These are phyloP conservation scores for Kwoniella heveanensis DNA, from an alignment of 768 basidiomycete genomes.

Conservation along the genomic window DNA sequence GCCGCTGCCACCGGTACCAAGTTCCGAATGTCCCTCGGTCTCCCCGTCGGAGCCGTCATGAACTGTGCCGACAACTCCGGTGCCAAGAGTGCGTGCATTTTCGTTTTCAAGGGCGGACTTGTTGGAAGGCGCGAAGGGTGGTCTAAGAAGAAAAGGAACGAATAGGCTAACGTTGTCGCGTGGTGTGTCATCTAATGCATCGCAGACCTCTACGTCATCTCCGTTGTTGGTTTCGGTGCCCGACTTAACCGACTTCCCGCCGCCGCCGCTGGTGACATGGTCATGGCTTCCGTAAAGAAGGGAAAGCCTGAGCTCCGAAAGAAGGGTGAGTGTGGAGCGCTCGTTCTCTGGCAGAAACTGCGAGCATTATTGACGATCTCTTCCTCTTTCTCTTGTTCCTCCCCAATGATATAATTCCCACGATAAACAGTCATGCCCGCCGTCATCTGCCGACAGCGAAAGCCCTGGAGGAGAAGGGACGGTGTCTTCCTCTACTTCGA, in stretches of 20 bases:
- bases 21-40: constrained; percentile 75
- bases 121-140: no score
- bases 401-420: no score
- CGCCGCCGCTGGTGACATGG: constrained; percentile 61
- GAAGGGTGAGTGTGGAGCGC: constrained; percentile 74
- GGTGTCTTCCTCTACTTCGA: constrained; percentile 99
- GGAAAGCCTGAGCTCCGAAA: constrained; percentile 99
- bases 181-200: no score
- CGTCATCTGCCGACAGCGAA: constrained; percentile 95
- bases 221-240: constrained; percentile 92
- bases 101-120: no score
- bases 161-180: no score
- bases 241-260: constrained; percentile 97
- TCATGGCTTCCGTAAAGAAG: constrained; percentile 90
- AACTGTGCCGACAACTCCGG: constrained; percentile 99
- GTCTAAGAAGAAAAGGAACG: no score
- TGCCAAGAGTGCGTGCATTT: constrained; percentile 68
- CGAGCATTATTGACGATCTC: background rate
- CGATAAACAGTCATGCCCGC: constrained; percentile 93
- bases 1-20: constrained; percentile 75
- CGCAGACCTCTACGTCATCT: constrained; percentile 67
- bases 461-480: constrained; percentile 96
- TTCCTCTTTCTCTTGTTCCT: constrained; percentile 6
- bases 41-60: constrained; percentile 64
- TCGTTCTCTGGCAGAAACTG: no score